These are phyloP conservation scores for Leccinum olivaceopallidum DNA, from an alignment of 768 basidiomycete species.

Conservation along the genomic window DNA sequence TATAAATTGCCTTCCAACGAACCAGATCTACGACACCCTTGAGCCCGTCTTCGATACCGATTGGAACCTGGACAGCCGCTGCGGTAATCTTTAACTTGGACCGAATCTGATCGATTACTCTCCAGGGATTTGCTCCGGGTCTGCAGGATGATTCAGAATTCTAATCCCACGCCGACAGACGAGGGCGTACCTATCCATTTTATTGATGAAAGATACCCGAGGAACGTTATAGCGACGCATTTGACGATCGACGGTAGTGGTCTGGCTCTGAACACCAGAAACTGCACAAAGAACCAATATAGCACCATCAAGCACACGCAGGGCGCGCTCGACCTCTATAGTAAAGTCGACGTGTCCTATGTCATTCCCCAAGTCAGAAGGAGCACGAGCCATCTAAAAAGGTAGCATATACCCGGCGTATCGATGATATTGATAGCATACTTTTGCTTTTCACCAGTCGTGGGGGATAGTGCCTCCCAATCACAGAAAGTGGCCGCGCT, in stretches of 20 bases:
- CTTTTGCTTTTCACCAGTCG: slow-evolving; percentile 66
- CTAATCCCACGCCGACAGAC: background rate
- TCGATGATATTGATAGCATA: slow-evolving; percentile 98
- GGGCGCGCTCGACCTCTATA: slow-evolving; percentile 96
- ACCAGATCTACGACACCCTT: slow-evolving; percentile 93
- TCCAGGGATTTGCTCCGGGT: slow-evolving; percentile 97
- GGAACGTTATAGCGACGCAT: slow-evolving; percentile 98
- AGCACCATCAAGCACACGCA: slow-evolving; percentile 95
- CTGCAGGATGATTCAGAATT: slow-evolving; percentile 38
- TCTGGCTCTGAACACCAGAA: slow-evolving; percentile 96
- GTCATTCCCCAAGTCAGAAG: slow-evolving; percentile 2
- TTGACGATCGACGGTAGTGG: slow-evolving; percentile 97
- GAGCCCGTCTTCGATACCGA: slow-evolving; percentile 85
- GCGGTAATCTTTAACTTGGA: slow-evolving; percentile 90
- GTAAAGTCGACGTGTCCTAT: slow-evolving; percentile 99
- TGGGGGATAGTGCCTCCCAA: slow-evolving; percentile 75
- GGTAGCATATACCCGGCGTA: slow-evolving; percentile 69
- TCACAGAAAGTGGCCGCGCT: slow-evolving; percentile 98
- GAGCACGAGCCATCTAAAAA: background rate
- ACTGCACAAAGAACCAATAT: slow-evolving; percentile 96
- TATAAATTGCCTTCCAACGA: slow-evolving; percentile 92
- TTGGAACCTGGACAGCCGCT: slow-evolving; percentile 95
- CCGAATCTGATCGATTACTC: slow-evolving; percentile 89
- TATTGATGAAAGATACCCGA: slow-evolving; percentile 95
- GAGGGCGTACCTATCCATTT: slow-evolving; percentile 83